These are phyloP conservation scores for Sporothrix brunneoviolacea DNA, from an alignment of 2,329 filamentous ascomycete genomes.

Conservation along the genomic window DNA sequence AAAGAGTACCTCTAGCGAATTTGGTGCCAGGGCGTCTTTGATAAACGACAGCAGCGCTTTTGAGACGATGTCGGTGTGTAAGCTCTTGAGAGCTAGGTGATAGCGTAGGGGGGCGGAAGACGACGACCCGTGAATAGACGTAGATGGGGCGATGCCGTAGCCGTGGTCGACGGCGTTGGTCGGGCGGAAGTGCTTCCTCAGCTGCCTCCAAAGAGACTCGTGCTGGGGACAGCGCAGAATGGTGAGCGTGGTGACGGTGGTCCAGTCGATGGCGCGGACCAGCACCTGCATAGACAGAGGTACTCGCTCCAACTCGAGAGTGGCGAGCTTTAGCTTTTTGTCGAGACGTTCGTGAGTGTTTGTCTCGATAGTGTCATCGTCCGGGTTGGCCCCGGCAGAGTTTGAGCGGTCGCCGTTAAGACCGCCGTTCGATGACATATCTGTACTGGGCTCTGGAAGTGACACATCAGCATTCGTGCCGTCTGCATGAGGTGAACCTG, in stretches of 20 bases:
- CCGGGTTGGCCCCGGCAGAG: background rate
- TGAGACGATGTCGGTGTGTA: conserved; percentile 70
- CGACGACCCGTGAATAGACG: conserved; percentile 8
- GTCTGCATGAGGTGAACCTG: no score
- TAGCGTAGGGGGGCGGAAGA: conserved; percentile 39
- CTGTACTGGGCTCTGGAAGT: no score
- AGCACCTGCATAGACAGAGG: conserved; percentile 67
- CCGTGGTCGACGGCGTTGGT: conserved; percentile 22
- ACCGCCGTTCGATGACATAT: no score
- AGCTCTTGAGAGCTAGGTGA: conserved; percentile 60
- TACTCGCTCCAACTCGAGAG: conserved; percentile 68
- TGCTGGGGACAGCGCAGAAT: conserved; percentile 67
- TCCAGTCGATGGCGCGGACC: conserved; percentile 68
- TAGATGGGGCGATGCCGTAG: conserved; percentile 23
- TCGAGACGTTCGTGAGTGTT: conserved; percentile 29
- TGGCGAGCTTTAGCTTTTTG: conserved; percentile 59
- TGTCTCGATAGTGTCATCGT: background rate
- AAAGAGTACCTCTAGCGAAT: conserved; percentile 73
- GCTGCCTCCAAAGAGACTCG: conserved; percentile 67
- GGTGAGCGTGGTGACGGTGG: conserved; percentile 62
- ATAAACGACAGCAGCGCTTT: conserved; percentile 64
- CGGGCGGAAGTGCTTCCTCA: conserved; percentile 57
- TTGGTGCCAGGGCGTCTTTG: conserved; percentile 69
- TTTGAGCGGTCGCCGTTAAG: no score
- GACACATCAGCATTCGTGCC: no score